These are phyloP conservation scores for Garcia nutans DNA, from an alignment of 345 rosid species.

Conservation along the genomic window DNA sequence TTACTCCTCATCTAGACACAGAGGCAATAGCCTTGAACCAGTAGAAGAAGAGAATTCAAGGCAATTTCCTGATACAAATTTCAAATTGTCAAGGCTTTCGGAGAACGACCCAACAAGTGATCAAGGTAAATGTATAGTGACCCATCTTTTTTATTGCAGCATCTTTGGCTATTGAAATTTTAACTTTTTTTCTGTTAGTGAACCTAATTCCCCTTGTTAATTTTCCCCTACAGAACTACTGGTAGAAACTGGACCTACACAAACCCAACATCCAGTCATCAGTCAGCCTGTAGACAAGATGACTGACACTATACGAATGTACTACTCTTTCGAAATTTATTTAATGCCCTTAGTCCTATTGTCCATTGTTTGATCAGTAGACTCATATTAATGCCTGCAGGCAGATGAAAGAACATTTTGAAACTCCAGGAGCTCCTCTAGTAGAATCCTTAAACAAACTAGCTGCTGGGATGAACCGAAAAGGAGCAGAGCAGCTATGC, in stretches of 20 bases:
- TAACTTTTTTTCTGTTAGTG: neutral
- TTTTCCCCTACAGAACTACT: conserved; percentile 44
- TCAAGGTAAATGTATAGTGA: conserved; percentile 39
- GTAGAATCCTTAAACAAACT: conserved; percentile 67
- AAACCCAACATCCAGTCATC: conserved; percentile 45
- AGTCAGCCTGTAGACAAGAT: conserved; percentile 54
- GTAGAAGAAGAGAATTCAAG: conserved; percentile 62
- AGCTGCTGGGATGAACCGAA: conserved; percentile 63
- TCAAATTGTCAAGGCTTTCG: conserved; percentile 46
- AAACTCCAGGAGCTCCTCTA: conserved; percentile 67
- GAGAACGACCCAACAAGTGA: conserved; percentile 53
- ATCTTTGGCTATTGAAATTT: conserved; percentile 11
- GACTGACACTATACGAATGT: conserved; percentile 69
- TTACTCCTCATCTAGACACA: conserved; percentile 56
- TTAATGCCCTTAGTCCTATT: neutral
- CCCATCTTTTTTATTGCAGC: neutral
- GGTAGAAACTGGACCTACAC: conserved; percentile 81
- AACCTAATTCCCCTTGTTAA: neutral
- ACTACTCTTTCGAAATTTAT: neutral
- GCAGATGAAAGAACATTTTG: conserved; percentile 75
- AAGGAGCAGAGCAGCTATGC: conserved; percentile 77
- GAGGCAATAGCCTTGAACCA: conserved; percentile 58
- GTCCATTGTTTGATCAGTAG: neutral
- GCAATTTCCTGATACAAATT: conserved; percentile 44
- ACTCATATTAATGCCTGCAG: conserved; percentile 36